Base-by-base conservation (phyloP, 768 basidiomycete species). In the Kwoniella europaea region DNA sequence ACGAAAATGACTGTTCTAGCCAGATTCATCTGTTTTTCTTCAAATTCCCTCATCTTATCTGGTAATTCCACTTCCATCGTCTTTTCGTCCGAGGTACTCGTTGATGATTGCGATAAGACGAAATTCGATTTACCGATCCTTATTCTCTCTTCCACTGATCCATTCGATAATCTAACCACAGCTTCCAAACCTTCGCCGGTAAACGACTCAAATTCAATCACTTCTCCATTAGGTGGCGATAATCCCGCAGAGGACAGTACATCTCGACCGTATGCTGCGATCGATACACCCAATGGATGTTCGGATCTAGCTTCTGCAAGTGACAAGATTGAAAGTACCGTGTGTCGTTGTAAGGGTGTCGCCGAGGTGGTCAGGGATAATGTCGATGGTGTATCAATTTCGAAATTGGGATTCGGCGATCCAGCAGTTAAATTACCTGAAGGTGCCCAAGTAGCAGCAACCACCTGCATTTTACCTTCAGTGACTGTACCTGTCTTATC, bases 401-500 rank as follows among this genome's bases (percentile, higher is more conserved):
- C 65, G 13, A 65, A 55, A 9, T 56, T 59, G 16, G 24, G 69
- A 9, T 56, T 59, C 20, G 24, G 71, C 61, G 55, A 35, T 52
- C 41, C 66, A 10, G 67, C 35, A 2, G 72, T 52, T 2, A 71
- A 57, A 15, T 65, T 54, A 9, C 63, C 65, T 1, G 76, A 63
- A 3, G 76, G 74, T 15, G 80, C 90, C 97, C 96, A 99, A 54
- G 86, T 87, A 65, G 92, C 84, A 0, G 88, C 90, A 2, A 88
- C 87, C 62, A 99, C 92, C 42, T 86, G 89, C 78, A 98, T 87
- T 84, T 93, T 97, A n/a, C 97, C 97, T 58, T 93, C 88, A 0
- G 97, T 99, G 12, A 99, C 89, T 0, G 97, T 99, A 12, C 97
- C 97, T 0, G 97, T 99, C 87, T 99, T 99, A 87, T 99, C 97